phyloP scores from a whole-genome alignment of 2,329 filamentous ascomycete species.

The Hymenoscyphus linearis region DNA sequence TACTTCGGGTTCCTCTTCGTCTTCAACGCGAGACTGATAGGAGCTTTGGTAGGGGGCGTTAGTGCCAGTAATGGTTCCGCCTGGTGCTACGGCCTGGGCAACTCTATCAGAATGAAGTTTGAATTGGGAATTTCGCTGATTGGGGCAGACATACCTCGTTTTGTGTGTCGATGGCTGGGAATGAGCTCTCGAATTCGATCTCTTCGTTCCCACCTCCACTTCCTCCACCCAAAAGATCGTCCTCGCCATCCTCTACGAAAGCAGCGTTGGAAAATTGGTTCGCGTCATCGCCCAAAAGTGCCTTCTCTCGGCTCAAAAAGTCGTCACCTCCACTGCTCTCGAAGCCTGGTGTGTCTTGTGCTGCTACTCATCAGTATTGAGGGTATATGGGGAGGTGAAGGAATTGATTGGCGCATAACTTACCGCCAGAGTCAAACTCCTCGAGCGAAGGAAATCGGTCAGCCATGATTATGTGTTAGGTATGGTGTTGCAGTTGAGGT shows the following conservation, averaged over 20 bases:
- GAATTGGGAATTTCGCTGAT: neutral
- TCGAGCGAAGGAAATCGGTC: constrained; percentile 56
- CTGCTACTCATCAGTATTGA: constrained; percentile 38
- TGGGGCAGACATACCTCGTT: constrained; percentile 56
- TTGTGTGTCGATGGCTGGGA: constrained; percentile 66
- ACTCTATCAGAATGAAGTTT: constrained; percentile 4
- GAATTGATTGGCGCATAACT: constrained; percentile 7
- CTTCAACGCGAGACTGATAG: constrained; percentile 34
- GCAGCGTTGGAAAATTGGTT: constrained; percentile 72
- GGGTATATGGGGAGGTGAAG: neutral
- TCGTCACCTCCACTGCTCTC: constrained; percentile 63
- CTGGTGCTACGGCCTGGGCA: constrained; percentile 62
- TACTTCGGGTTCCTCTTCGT: constrained; percentile 83
- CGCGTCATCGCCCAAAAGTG: constrained; percentile 83
- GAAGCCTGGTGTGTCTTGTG: constrained; percentile 42
- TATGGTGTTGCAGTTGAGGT: constrained; percentile 7
- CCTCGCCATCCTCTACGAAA: constrained; percentile 56
- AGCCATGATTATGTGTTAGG: constrained; percentile 44
- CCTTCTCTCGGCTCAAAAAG: constrained; percentile 89
- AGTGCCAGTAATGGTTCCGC: constrained; percentile 74
- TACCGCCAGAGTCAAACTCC: constrained; percentile 51
- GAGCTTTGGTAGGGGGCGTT: constrained; percentile 23
- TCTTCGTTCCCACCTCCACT: constrained; percentile 44
- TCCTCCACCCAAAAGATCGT: constrained; percentile 66
- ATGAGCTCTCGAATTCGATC: constrained; percentile 74